Evolutionary conservation across 495 filamentous ascomycete genomes (phyloP), one percentile per base, ranked within the genome.

Genomic region (Tuber aestivum): DNA sequence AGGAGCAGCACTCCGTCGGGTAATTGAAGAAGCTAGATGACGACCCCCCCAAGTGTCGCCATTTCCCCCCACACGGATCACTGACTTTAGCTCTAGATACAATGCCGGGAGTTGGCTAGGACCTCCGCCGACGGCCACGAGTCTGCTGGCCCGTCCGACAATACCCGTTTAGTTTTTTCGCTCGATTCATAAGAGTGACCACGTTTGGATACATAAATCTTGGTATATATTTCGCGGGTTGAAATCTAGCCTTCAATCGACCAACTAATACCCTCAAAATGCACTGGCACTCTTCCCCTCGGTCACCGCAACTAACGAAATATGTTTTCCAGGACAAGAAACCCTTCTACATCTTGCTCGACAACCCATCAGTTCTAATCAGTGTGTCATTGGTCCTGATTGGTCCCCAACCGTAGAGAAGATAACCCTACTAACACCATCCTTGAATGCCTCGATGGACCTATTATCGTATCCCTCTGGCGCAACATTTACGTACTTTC

Each of bases 321-420:
- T 65, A 65, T 16, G 56, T 35, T 35, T 65, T 7, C 27, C 56
- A 16, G 32, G 56, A 32, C n/a, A 61, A 65, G 27, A 18, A 35
- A 40, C 38, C 56, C 20, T 38, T 8, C 45, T 74, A 82, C 41
- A 75, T 50, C 42, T 69, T 79, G 44, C 87, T 76, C 35, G 88
- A 86, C 77, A 89, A 86, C 27, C 93, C 93, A 78, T 90, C 87
- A 82, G 89, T 91, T 69, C 88, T 89, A 78, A 97, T 89, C 80
- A 99, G 86, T 80, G 91, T 90, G 74, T 95, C 91, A 44, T 93
- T 86, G 23, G 92, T 90, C 83, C 88, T 92, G 70, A 91, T 83
- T 0, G 95, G 95, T 0, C 95, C 96, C 95, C 95, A 41, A 99
- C 95, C 61, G 91, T 87, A 3, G 95, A 97, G 87, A 93, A 83